Evolutionary conservation across 805 yeast genomes (phyloP), one percentile per base, ranked within the genome.

Genomic region (Nakazawaea peltata): DNA sequence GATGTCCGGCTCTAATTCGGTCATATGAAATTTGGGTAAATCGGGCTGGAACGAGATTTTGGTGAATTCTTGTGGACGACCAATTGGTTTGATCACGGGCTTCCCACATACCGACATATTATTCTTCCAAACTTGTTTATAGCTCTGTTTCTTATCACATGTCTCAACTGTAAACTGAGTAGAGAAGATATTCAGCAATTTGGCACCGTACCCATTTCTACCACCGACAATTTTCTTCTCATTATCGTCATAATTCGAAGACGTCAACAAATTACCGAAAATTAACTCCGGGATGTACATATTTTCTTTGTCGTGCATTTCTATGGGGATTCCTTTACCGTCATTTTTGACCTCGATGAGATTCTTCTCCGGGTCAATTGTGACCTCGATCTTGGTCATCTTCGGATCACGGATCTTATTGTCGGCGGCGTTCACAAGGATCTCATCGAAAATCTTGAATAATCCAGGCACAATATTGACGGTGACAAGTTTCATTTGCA

Each of bases 141-240:
- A 92, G 28, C 71, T 59, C 49, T 74, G 69, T 30, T 54, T 59
- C 34, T 76, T 70, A 57, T 92, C 96, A 14, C 94, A 90, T 5
- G 98, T 92, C 54, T 87, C 96, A 19, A 92, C 70, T 11, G 67
- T 71, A 53, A 92, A 92, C 49, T 81, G 80, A 4, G 87, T 82
- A 18, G 96, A 86, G 57, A 90, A 92, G 43, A 92, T 92, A 57
- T 92, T 92, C 74, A 98, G 92, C 37, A 92, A 65, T 55, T 92
- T 92, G 32, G 98, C 98, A 59, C 98, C 98, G 54, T 78, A 92
- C 44, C 98, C 98, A 55, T 92, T 92, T 66, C 98, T 77, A 58
- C 98, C 98, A 65, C 98, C 98, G 2, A 95, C 85, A 23, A 92
- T 97, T 57, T 92, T 92, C 59, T 85, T 84, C 51, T 92, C 84